Base-by-base conservation (phyloP, 2,329 filamentous ascomycete genomes). In the Leptosphaerulina australis region DNA sequence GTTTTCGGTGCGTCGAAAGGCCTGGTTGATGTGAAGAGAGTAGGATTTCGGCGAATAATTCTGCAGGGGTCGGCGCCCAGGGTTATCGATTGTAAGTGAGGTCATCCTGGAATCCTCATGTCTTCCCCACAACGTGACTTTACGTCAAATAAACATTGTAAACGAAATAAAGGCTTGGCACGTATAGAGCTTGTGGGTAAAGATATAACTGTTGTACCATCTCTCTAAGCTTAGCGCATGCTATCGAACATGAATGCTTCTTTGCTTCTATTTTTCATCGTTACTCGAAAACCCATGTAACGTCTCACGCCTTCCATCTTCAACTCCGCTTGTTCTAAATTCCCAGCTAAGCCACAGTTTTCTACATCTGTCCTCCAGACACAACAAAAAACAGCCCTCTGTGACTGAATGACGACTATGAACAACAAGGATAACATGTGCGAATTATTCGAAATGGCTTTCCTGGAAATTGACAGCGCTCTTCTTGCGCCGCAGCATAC, bases 401-500 rank as follows among this genome's bases (percentile, higher is more conserved):
- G 11, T 5, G 14, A n/a, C 4, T 18, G 17, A 20, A 29, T 3
- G 18, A 6, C 21, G 8, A 26, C 1, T 18, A 34, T 21, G 20
- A 8, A 33, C 15, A 8, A 18, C 10, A 8, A 9, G n/a, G 12
- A 3, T 15, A 9, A 25, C 3, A 14, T 6, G 11, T 18, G 7
- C 14, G 30, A 15, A 5, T 39, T 22, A 44, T 20, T 34, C 28
- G 5, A 51, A 46, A 18, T 37, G 41, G n/a, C 41, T 31, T 25
- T 43, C 30, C 12, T 46, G 48, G 8, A 51, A 51, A 14, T 21
- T 41, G 10, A 46, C 36, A n/a, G 31, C 41, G 26, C 48, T 51
- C 25, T 33, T 46, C 25, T 51, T 51, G 12, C 69, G 55, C 43
- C 67, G 39, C 18, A 70, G 41, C 66, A 71, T 70, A 2, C 63